A percentile compares a stretch with the other conserved stretches of the same genome.
Evolutionary conservation across 202 grass and related monocot genomes (phyloP).

Genomic region (Setaria viridis): DNA sequence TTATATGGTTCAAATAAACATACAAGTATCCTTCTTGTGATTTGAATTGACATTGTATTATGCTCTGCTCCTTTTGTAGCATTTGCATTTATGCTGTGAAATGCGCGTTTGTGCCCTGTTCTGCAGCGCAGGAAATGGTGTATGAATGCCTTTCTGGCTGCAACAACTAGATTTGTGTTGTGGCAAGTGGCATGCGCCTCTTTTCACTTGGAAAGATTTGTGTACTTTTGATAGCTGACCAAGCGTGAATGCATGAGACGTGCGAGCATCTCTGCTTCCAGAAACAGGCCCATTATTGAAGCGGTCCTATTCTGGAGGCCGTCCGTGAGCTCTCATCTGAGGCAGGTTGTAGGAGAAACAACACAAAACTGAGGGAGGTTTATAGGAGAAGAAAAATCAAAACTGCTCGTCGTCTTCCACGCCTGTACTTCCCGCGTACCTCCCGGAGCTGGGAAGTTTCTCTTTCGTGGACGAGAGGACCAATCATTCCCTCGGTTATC

Average conservation of each 20-base stretch:
- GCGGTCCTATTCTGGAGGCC: neutral
- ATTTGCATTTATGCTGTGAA: neutral
- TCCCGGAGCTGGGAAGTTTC: neutral
- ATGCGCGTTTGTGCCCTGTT: neutral
- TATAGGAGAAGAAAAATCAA: neutral
- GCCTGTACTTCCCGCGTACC: neutral
- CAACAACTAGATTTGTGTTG: neutral
- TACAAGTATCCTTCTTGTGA: no score
- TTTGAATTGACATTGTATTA: neutral
- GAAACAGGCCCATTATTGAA: neutral
- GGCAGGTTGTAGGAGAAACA: no score
- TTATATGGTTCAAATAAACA: constrained; percentile 16
- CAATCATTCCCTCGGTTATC: neutral
- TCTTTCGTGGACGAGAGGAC: neutral
- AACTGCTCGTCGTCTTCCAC: neutral
- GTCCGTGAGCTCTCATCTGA: neutral
- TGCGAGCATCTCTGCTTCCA: neutral
- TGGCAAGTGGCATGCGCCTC: neutral
- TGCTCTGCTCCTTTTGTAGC: neutral
- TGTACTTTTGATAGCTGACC: no score
- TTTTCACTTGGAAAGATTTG: neutral
- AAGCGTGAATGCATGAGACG: no score
- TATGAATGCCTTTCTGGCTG: neutral
- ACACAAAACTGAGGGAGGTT: no score
- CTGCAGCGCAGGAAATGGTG: neutral